Conservation (phyloP, 768 basidiomycete genomes). For the Mycena olivaceomarginata region DNA sequence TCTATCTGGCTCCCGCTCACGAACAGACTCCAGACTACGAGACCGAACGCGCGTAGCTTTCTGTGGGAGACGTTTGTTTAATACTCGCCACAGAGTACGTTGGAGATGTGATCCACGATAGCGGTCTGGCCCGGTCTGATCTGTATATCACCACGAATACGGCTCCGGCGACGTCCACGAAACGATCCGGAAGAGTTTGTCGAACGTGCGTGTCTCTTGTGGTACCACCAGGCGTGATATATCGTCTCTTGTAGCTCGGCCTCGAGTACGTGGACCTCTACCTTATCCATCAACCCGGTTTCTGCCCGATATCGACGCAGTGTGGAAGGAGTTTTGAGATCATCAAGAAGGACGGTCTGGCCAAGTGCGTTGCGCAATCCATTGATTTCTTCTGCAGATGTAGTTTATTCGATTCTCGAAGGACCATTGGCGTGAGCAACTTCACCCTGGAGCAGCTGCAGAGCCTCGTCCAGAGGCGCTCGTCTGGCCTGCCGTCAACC, state of each 20-base stretch:
- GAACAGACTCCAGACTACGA: conserved; percentile 24
- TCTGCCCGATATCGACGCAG: conserved; percentile 47
- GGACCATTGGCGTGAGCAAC: conserved; percentile 80
- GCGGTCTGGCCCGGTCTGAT: conserved; percentile 53
- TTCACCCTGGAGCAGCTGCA: conserved; percentile 54
- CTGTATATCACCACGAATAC: conserved; percentile 62
- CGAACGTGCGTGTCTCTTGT: conserved; percentile 52
- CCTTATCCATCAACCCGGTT: conserved; percentile 65
- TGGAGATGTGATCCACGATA: conserved; percentile 52
- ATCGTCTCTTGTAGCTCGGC: conserved; percentile 57
- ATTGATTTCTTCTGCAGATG: not conserved
- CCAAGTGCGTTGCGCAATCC: conserved; percentile 38
- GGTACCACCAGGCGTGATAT: not conserved
- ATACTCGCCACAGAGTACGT: conserved; percentile 47
- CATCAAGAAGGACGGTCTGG: conserved; percentile 55
- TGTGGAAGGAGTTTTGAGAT: conserved; percentile 66
- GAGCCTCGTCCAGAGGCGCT: conserved; percentile 64
- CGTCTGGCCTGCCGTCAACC: conserved; percentile 56
- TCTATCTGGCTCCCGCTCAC: not conserved
- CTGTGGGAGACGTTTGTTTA: conserved; percentile 45
- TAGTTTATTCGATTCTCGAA: conserved; percentile 25
- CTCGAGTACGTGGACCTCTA: conserved; percentile 70
- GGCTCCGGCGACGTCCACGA: conserved; percentile 50
- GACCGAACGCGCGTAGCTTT: conserved; percentile 49
- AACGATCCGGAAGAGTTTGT: conserved; percentile 55